These are phyloP conservation scores for Thymus quinquecostatus DNA, from an alignment of 257 asterid species.

Conservation along the genomic window DNA sequence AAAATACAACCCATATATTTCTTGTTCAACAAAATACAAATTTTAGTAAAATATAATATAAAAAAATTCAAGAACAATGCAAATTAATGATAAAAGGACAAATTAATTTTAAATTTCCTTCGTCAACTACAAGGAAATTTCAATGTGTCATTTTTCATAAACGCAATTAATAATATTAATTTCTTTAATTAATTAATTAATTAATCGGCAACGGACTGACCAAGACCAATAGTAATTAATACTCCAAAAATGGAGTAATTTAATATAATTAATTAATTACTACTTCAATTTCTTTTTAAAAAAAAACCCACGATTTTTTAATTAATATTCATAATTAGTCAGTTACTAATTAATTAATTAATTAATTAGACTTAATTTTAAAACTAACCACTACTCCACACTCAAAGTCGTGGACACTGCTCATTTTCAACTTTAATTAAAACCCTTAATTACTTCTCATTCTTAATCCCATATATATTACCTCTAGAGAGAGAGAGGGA, in stretches of 20 bases:
- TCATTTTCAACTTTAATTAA: conserved; percentile 2
- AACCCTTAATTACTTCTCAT: background rate
- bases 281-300: too few species aligned
- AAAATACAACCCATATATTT: too few species aligned
- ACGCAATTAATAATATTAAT: background rate
- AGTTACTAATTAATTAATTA: background rate
- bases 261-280: too few species aligned
- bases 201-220: background rate
- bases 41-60: background rate
- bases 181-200: too few species aligned
- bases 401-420: conserved; percentile 26
- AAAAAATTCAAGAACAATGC: background rate
- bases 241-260: too few species aligned
- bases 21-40: too few species aligned
- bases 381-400: conserved; percentile 12
- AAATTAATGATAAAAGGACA: background rate
- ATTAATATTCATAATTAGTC: background rate
- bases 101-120: background rate
- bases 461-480: background rate
- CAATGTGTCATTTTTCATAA: background rate
- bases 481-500: background rate
- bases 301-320: too few species aligned
- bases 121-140: background rate
- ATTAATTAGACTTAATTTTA: too few species aligned
- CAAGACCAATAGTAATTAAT: background rate